phyloP scores from a whole-genome alignment of 2,329 filamentous ascomycete genomes.

The Fusarium xylarioides region DNA sequence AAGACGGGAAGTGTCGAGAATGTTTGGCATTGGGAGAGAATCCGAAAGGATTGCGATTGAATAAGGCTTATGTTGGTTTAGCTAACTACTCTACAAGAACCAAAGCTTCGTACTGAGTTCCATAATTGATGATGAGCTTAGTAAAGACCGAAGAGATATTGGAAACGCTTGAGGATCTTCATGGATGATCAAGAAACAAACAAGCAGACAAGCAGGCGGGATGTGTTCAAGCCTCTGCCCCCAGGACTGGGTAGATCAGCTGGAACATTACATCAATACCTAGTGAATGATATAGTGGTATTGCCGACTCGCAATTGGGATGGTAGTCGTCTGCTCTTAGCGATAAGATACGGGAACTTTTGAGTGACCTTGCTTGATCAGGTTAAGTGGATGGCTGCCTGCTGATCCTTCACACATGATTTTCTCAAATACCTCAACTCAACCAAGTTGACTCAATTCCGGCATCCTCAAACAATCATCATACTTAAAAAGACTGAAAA shows the following conservation, averaged over 20 bases:
- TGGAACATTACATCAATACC: neutral
- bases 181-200: no score
- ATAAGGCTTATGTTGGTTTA: neutral
- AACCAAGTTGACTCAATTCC: neutral
- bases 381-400: conserved; percentile 13
- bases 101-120: no score
- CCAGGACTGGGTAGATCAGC: no score
- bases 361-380: conserved; percentile 4
- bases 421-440: neutral
- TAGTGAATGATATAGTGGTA: neutral
- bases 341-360: conserved; percentile 5
- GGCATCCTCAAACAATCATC: neutral
- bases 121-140: neutral
- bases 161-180: neutral
- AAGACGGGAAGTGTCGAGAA: neutral
- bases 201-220: neutral
- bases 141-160: neutral
- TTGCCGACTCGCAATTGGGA: neutral
- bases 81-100: no score
- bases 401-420: neutral
- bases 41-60: conserved; percentile 4
- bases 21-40: conserved; percentile 10
- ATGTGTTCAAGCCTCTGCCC: neutral
- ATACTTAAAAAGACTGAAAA: neutral
- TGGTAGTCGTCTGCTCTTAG: neutral